phyloP scores from a whole-genome alignment of 768 basidiomycete species.

The Pholiota molesta region DNA sequence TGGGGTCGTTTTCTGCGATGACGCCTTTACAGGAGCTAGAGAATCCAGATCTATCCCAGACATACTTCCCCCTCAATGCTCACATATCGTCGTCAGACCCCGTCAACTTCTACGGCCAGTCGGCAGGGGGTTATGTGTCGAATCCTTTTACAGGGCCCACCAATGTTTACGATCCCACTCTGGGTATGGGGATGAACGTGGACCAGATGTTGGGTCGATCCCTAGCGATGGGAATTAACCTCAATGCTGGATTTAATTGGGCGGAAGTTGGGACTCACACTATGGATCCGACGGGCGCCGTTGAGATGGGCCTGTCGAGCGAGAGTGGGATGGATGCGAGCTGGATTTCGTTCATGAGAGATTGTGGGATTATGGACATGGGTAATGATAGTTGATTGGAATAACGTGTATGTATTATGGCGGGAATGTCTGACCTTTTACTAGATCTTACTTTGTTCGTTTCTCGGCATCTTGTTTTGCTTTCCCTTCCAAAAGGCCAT shows the following conservation, averaged over 20 bases:
- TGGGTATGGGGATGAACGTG: constrained; percentile 6
- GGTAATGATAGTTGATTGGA: neutral
- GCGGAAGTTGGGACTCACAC: constrained; percentile 7
- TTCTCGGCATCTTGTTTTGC: neutral
- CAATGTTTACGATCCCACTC: neutral
- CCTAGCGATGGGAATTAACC: neutral
- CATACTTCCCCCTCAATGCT: neutral
- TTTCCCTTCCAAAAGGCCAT: too few species aligned
- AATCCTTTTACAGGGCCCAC: neutral
- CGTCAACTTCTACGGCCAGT: neutral
- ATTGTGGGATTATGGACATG: constrained; percentile 50
- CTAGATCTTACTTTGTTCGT: too few species aligned
- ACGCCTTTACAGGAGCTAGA: neutral
- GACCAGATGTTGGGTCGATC: constrained; percentile 7
- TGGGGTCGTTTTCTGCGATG: neutral
- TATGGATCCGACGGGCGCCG: constrained; percentile 33
- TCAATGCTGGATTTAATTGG: constrained; percentile 7
- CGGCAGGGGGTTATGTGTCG: neutral
- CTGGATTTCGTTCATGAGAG: constrained; percentile 52
- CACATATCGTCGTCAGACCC: neutral
- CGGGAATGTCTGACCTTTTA: neutral
- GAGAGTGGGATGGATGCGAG: constrained; percentile 50
- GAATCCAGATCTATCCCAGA: neutral
- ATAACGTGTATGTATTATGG: neutral
- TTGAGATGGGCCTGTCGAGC: constrained; percentile 47